Conservation (phyloP, 371 early-diverging fungal genomes). For the Mortierella sp. region DNA sequence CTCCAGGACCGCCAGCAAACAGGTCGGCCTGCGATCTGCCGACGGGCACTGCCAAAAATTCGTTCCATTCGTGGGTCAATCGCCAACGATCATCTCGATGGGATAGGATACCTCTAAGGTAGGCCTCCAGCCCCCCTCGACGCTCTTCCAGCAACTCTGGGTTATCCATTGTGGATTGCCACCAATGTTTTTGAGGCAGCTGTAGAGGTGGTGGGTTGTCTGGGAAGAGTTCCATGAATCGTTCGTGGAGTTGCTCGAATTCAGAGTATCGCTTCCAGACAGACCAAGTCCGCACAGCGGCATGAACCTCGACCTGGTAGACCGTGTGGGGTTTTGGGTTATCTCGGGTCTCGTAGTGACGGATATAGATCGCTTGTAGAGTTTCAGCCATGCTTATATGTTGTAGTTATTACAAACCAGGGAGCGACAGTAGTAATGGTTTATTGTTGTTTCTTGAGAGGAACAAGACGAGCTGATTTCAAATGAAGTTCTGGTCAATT, state of each 20-base stretch:
- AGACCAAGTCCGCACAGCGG: conserved; percentile 88
- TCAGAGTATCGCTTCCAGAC: conserved; percentile 92
- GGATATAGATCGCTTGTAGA: conserved; percentile 76
- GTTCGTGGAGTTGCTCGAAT: conserved; percentile 75
- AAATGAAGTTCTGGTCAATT: background rate
- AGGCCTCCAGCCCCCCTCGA: conserved; percentile 82
- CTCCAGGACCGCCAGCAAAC: conserved; percentile 29
- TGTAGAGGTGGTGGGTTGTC: conserved; percentile 68
- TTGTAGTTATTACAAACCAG: background rate
- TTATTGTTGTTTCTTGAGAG: background rate
- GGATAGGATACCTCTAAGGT: conserved; percentile 80
- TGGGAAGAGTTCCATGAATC: conserved; percentile 70
- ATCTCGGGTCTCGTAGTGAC: conserved; percentile 69
- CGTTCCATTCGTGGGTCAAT: conserved; percentile 75
- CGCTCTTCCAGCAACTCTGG: conserved; percentile 83
- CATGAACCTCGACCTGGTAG: conserved; percentile 81
- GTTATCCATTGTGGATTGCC: conserved; percentile 73
- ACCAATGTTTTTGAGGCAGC: conserved; percentile 78
- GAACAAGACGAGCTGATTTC: conserved; percentile 1
- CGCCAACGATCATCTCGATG: conserved; percentile 86
- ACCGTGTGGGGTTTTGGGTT: conserved; percentile 80
- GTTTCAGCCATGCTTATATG: conserved; percentile 61
- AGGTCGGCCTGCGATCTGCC: conserved; percentile 61
- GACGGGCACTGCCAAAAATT: conserved; percentile 81
- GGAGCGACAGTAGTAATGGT: background rate